Base-by-base conservation (phyloP, 805 yeast genomes). In the Naumovozyma castellii region DNA sequence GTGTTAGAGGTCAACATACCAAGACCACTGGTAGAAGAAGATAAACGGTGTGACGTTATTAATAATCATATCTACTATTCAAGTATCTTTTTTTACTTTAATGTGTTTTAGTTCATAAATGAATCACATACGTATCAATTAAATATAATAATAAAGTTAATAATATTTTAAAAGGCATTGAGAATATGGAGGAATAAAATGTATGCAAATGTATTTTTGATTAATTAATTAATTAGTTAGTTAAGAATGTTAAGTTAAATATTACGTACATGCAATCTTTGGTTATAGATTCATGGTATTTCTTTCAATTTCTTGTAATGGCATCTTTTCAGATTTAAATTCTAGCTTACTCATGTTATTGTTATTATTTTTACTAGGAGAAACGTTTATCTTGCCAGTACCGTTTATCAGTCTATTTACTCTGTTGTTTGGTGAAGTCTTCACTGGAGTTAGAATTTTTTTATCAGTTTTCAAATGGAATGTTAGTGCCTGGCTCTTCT, bases 1-100 rank as follows among this genome's bases (percentile, higher is more conserved):
- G 92, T 79, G 97, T 92, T 73, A 87, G 98, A 82, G 98, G 98
- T 77, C 98, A 92, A 80, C 98, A 90, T 80, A 92, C 98, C 81
- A 92, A 92, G 84, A 88, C 97, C 72, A 92, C 98, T 64, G 94
- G 97, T 72, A 87, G 98, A 78, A 87, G 94, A 74, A 68, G 63
- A 58, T 22, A 22, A 22, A 22, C 10, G 27, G 27, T 6, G 6
- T 22, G 10, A 22, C 10, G 10, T 22, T 22, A 22, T 6, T 22
- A 22, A 6, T 10, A 22, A 22, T 22, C 6, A 22, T 22, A 22
- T 22, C 10, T 22, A 22, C 27, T 22, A 22, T 22, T 22, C 27
- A 22, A 22, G 27, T 22, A 22, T 22, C 10, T 22, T 6, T 22
- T 22, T 22, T 6, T 22, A n/a, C 10, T 22, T 22, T 22, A 22